Evolutionary conservation across 2,329 filamentous ascomycete genomes (phyloP), one percentile per base, ranked within the genome.

Genomic region (Aspergillus melleus): DNA sequence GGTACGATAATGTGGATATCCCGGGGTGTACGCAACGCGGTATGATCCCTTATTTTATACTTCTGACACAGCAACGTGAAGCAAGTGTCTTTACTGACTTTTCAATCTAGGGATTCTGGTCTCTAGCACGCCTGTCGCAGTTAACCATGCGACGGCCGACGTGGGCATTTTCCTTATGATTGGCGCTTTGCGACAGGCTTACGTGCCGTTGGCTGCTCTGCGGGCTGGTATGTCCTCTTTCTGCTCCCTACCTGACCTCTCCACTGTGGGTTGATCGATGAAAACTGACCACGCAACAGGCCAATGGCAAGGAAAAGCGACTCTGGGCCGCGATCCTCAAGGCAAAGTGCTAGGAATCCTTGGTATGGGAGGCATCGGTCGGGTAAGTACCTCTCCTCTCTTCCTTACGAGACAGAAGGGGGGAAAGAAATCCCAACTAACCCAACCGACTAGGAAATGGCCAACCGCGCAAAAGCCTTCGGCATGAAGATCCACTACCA

Each of bases 1-100:
- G 84, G 4, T 87, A 87, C 71, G 84, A 87, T 68, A 86, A 86
- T 65, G 81, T 87, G 52, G 84, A 87, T 59, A 76, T 86, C 14
- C 70, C 76, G 1, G 81, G 80, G 22, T 86, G 83, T 70, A 82
- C 81, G 26, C 70, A 78, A 62, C 77, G 66, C 65, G 71, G 75
- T 76, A 61, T n/a, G 65, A 52, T 22, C n/a, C n/a, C 6, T 2
- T 12, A 20, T 49, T n/a, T 46, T 11, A 24, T 1, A 14, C 6
- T 22, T 19, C 2, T 39, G 4, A 5, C n/a, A 51, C n/a, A 3
- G 16, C 30, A 14, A 8, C 11, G 9, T n/a, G 32, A 53, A 57
- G 26, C 47, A 57, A 55, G 36, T 14, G 16, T 42, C 36, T 11
- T 53, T 54, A 20, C 11, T 26, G 49, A 20, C 26, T 29, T 29